Conservation (phyloP, 257 asterid species). For the Henckelia pumila region DNA sequence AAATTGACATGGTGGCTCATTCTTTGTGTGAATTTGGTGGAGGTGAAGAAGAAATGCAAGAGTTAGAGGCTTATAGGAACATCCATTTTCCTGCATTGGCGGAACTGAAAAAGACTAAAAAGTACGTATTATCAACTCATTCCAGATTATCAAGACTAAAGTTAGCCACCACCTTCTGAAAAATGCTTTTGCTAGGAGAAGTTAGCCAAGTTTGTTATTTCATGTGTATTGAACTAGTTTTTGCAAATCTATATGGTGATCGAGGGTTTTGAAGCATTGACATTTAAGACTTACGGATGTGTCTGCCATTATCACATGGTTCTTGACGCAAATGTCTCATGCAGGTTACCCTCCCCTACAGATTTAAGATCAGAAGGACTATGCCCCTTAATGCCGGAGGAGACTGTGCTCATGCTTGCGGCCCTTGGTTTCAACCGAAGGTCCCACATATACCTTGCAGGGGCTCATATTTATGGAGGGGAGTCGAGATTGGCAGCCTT, state of each 20-base stretch:
- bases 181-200: not conserved
- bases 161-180: not conserved
- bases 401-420: constrained; percentile 93
- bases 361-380: constrained; percentile 76
- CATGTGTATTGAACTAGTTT: not conserved
- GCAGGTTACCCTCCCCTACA: constrained; percentile 78
- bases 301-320: not conserved
- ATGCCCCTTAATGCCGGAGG: constrained; percentile 99
- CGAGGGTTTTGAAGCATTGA: not conserved
- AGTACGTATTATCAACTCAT: constrained; percentile 39
- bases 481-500: constrained; percentile 73
- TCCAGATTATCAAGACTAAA: not conserved
- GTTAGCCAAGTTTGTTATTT: not conserved
- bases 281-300: not conserved
- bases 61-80: constrained; percentile 72
- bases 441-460: constrained; percentile 86
- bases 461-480: constrained; percentile 96
- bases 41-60: constrained; percentile 71
- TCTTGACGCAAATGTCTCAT: constrained; percentile 18
- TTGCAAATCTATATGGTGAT: not conserved
- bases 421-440: constrained; percentile 88
- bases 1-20: constrained; percentile 99
- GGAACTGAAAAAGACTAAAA: constrained; percentile 55
- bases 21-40: constrained; percentile 94
- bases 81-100: constrained; percentile 82